Evolutionary conservation across 2,329 filamentous ascomycete species (phyloP).

Genomic region (Piedraia hortae): DNA sequence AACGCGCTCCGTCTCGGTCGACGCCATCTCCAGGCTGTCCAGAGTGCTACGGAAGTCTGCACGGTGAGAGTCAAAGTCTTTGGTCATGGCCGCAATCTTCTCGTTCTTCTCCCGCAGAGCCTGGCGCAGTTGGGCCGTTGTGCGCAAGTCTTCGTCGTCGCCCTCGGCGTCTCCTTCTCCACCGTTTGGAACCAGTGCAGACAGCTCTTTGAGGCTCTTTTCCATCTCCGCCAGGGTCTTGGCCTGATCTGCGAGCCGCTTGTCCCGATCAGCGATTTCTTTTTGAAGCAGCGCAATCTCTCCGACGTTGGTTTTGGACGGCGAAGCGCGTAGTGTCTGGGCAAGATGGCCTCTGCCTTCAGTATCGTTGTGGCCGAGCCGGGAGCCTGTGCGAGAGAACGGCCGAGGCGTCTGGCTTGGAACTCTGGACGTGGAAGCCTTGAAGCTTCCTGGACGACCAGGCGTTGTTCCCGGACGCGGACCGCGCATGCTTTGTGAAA

Average conservation of each 20-base stretch:
- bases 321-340: constrained; percentile 11
- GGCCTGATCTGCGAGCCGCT: constrained; percentile 69
- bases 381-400: constrained; percentile 21
- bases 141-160: constrained; percentile 7
- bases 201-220: constrained; percentile 53
- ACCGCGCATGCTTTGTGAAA: constrained; percentile 23
- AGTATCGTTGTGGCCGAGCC: too few relatives aligned
- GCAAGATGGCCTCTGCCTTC: constrained; percentile 17
- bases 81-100: constrained; percentile 73
- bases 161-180: too few relatives aligned
- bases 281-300: constrained; percentile 46
- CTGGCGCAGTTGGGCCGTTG: constrained; percentile 36
- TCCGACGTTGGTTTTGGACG: too few relatives aligned
- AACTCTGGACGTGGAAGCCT: constrained; percentile 25
- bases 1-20: constrained; percentile 79
- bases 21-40: constrained; percentile 84
- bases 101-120: constrained; percentile 86
- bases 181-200: constrained; percentile 35
- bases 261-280: constrained; percentile 60
- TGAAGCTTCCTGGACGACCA: constrained; percentile 7
- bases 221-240: constrained; percentile 72
- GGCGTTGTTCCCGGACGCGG: constrained; percentile 19
- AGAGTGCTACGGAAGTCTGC: constrained; percentile 94
- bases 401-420: constrained; percentile 16
- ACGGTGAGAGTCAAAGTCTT: constrained; percentile 81